phyloP scores from a whole-genome alignment of 2,329 filamentous ascomycete species.

The Dactylellina haptotyla region DNA sequence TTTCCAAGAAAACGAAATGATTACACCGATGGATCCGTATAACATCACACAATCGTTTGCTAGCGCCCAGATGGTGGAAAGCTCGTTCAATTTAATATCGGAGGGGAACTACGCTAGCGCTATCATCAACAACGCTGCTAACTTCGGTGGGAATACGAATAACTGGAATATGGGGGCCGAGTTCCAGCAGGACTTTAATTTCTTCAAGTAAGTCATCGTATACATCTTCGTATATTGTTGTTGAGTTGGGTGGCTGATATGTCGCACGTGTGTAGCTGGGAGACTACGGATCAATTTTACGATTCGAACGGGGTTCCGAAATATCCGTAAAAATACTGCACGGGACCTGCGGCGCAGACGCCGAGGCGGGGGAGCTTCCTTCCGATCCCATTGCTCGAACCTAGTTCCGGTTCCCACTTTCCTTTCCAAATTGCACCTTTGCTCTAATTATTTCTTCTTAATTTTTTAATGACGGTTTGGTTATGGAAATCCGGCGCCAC shows the following conservation, averaged over 20 bases:
- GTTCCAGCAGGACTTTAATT: slow-evolving; percentile 36
- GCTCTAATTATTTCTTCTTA: neutral
- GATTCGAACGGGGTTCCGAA: slow-evolving; percentile 40
- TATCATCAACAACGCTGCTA: slow-evolving; percentile 22
- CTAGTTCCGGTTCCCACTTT: neutral
- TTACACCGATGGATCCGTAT: slow-evolving; percentile 29
- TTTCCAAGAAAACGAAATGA: slow-evolving; percentile 26
- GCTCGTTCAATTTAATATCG: slow-evolving; percentile 29
- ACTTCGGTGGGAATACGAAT: slow-evolving; percentile 20
- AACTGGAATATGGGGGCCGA: slow-evolving; percentile 37
- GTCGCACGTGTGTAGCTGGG: slow-evolving; percentile 21
- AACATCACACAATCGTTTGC: slow-evolving; percentile 1
- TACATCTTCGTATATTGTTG: neutral
- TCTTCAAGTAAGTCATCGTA: slow-evolving; percentile 29
- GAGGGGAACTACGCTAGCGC: slow-evolving; percentile 1
- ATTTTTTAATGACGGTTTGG: neutral
- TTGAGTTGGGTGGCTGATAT: neutral
- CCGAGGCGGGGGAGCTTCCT: neutral
- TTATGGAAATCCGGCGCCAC: neutral
- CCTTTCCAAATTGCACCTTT: neutral
- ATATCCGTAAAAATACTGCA: slow-evolving; percentile 25
- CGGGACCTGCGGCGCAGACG: slow-evolving; percentile 2
- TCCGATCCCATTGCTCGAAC: neutral
- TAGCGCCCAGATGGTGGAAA: slow-evolving; percentile 19
- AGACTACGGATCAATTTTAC: slow-evolving; percentile 36